Evolutionary conservation across 164 flowering plant genomes (phyloP), one percentile per base, ranked within the genome.

Genomic region (Dillenia turbinata): DNA sequence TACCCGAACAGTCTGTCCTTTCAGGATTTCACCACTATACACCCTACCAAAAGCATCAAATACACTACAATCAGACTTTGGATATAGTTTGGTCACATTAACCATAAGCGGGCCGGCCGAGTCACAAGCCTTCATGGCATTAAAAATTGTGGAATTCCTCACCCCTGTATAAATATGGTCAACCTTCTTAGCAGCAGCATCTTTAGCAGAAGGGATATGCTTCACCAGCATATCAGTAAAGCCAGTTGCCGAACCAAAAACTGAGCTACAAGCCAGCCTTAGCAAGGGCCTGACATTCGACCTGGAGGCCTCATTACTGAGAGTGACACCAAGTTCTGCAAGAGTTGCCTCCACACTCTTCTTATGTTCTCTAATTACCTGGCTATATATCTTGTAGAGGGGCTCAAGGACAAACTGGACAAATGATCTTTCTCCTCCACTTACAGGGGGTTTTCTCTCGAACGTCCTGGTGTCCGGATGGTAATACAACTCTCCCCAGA

Each of bases 11-110:
- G 91, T 78, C 78, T 92, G 99, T 3, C 98, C 99, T 13, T 96
- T 88, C 79, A 81, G 86, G 62, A 95, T 81, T 54, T 74, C 85
- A 19, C 99, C 99, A 71, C 97, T 85, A 60, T 87, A 90, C 61
- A 95, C 97, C 75, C 99, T 81, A 67, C 97, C 99, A 79, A 95
- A 92, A 56, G 96, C 99, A 84, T 95, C 98, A 85, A 95, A 95
- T 50, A 86, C 92, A 68, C 98, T 92, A 72, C 98, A 92, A 64
- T 95, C 99, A 17, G 98, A 79, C 77, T 95, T 95, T 5, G 99
- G 99, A 71, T 92, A 95, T 61, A 95, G 79, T 75, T 95, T 95
- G 33, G 98, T 92, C 48, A 95, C 76, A 73, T 91, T 92, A 47
- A 95, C 96, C 97, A 95, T 92, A 8, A 95, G 68, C 3, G 99